Conservation (phyloP, 1,284 basidiomycete species). For the Moniliella sp. region DNA sequence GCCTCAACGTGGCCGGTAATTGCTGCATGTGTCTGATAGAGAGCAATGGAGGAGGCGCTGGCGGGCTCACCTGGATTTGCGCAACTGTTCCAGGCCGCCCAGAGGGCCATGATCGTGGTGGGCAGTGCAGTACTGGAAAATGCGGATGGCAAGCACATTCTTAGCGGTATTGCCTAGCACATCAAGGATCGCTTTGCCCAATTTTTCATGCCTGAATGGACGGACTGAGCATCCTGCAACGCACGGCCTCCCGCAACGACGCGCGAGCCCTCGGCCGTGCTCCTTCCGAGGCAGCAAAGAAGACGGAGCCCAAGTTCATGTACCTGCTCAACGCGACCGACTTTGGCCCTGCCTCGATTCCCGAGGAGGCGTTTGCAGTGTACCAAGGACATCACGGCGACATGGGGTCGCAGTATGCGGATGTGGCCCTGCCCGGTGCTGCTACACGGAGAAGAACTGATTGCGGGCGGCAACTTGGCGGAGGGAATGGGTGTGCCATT, state of each 20-base stretch:
- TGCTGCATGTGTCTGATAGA: no score
- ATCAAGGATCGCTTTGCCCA: constrained; percentile 44
- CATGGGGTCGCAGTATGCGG: constrained; percentile 79
- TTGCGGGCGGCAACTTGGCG: constrained; percentile 1
- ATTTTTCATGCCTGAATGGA: constrained; percentile 73
- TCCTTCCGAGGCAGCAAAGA: constrained; percentile 49
- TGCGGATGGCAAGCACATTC: constrained; percentile 58
- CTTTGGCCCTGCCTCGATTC: constrained; percentile 69
- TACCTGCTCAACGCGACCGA: constrained; percentile 94
- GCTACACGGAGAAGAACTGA: no score
- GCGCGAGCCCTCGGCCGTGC: constrained; percentile 78
- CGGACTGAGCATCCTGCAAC: constrained; percentile 75
- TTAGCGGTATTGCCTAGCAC: constrained; percentile 57
- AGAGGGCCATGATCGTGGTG: constrained; percentile 79
- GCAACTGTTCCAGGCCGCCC: constrained; percentile 66
- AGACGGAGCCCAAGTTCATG: constrained; percentile 65
- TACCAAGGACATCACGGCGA: constrained; percentile 99
- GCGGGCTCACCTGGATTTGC: no score
- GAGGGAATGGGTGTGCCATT: background rate
- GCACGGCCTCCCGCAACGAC: constrained; percentile 71
- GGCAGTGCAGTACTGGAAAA: constrained; percentile 72
- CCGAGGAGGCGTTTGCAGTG: constrained; percentile 81
- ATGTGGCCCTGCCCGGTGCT: constrained; percentile 81
- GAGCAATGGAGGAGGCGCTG: no score
- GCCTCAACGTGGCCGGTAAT: constrained; percentile 36